Percentiles rank a stretch among this genome's conserved stretches.
These are phyloP conservation scores for Plasmopara halstedii DNA, from an alignment of 352 stramenopile species.

Conservation along the genomic window DNA sequence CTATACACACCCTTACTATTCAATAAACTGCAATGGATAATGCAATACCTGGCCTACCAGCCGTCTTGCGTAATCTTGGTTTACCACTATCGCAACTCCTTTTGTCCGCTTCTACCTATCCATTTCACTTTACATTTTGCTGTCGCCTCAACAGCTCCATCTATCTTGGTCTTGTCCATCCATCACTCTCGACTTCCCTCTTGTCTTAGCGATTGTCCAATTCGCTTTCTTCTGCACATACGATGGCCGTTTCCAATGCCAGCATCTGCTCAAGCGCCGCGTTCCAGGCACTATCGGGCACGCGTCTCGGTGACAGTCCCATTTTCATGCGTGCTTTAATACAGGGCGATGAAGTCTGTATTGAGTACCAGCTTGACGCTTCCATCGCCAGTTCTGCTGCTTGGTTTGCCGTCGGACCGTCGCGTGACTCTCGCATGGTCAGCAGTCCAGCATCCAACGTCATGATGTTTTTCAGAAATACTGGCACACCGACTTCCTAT, in stretches of 20 bases:
- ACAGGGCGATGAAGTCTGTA: constrained; percentile 45
- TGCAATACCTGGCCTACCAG: background rate
- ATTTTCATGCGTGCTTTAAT: constrained; percentile 54
- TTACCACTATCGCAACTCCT: background rate
- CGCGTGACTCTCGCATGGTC: constrained; percentile 43
- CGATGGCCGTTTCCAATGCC: constrained; percentile 16
- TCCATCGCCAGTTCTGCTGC: constrained; percentile 24
- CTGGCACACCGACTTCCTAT: constrained; percentile 33
- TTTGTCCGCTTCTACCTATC: background rate
- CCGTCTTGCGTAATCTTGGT: background rate
- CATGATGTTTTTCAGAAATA: constrained; percentile 58
- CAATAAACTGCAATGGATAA: too few species aligned
- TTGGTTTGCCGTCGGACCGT: constrained; percentile 62
- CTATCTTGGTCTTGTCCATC: constrained; percentile 5
- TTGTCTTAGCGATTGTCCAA: background rate
- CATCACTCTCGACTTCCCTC: background rate
- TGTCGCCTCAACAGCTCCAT: constrained; percentile 1
- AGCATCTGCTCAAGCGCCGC: constrained; percentile 43
- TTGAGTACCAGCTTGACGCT: constrained; percentile 52
- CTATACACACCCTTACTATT: too few species aligned
- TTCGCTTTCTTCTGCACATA: background rate
- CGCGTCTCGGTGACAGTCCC: constrained; percentile 45
- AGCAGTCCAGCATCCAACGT: constrained; percentile 59
- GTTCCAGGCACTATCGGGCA: constrained; percentile 40
- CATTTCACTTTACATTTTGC: constrained; percentile 22